Conservation (phyloP, 805 yeast genomes). For the Suhomyces canberraensis region DNA sequence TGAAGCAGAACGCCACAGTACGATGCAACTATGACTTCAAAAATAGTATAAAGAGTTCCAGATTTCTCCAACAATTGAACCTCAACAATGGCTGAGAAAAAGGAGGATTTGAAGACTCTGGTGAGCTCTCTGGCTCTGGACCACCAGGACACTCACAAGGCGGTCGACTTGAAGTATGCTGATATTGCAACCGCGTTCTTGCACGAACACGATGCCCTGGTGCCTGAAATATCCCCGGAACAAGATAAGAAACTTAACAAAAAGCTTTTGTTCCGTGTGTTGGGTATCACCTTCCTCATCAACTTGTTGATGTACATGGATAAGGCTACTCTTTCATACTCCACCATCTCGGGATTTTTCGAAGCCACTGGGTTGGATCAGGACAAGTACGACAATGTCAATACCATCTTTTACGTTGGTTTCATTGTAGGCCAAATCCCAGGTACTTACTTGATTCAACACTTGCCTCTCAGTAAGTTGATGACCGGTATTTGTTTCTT, state of each 20-base stretch:
- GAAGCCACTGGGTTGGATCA: constrained; percentile 44
- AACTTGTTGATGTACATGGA: constrained; percentile 46
- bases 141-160: no score
- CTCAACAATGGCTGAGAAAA: no score
- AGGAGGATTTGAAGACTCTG: no score
- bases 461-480: constrained; percentile 38
- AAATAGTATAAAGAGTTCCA: no score
- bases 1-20: no score
- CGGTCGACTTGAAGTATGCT: constrained; percentile 21
- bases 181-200: constrained; percentile 39
- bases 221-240: constrained; percentile 40
- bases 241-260: constrained; percentile 37
- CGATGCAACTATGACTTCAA: no score
- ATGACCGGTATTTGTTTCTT: constrained; percentile 32
- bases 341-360: constrained; percentile 46
- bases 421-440: constrained; percentile 46
- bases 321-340: constrained; percentile 49
- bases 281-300: constrained; percentile 32
- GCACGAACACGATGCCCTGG: constrained; percentile 27
- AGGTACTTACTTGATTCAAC: constrained; percentile 43
- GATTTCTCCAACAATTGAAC: no score
- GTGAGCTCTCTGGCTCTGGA: no score
- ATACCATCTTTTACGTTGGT: constrained; percentile 54
- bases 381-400: constrained; percentile 43
- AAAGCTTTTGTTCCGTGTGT: constrained; percentile 34